Evolutionary conservation across 2,329 filamentous ascomycete species (phyloP).

Genomic region (Cladophialophora immunda): DNA sequence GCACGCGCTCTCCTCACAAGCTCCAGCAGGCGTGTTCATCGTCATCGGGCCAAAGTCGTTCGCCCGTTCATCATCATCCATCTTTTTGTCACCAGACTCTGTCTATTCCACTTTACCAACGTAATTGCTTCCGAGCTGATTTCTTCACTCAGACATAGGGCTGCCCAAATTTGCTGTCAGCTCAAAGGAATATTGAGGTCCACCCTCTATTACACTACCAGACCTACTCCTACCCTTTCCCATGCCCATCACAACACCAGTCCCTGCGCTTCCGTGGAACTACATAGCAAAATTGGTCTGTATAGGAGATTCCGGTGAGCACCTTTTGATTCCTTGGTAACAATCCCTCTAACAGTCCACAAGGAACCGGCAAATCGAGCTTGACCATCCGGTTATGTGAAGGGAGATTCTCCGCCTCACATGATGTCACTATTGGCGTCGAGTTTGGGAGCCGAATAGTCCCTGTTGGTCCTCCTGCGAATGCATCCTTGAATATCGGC

Average conservation of each 20-base stretch:
- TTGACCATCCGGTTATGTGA: constrained; percentile 95
- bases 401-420: constrained; percentile 90
- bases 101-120: constrained; percentile 5
- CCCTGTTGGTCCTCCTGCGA: constrained; percentile 84
- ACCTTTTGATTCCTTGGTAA: neutral
- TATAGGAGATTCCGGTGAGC: constrained; percentile 88
- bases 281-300: constrained; percentile 99
- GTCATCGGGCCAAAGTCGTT: constrained; percentile 8
- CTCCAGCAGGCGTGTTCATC: constrained; percentile 19
- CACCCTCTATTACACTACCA: neutral
- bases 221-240: neutral
- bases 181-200: neutral
- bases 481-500: constrained; percentile 64
- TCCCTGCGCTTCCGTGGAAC: constrained; percentile 77
- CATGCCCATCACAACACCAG: constrained; percentile 40
- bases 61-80: constrained; percentile 7
- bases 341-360: constrained; percentile 12
- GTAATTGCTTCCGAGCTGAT: neutral
- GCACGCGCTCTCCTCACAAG: constrained; percentile 19
- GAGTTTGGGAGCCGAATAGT: constrained; percentile 95
- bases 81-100: constrained; percentile 24
- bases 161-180: neutral
- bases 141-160: neutral
- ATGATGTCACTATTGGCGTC: constrained; percentile 97
- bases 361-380: constrained; percentile 79